Evolutionary conservation across 2,329 filamentous ascomycete genomes (phyloP).

Genomic region (Pleochaeta shiraiana): DNA sequence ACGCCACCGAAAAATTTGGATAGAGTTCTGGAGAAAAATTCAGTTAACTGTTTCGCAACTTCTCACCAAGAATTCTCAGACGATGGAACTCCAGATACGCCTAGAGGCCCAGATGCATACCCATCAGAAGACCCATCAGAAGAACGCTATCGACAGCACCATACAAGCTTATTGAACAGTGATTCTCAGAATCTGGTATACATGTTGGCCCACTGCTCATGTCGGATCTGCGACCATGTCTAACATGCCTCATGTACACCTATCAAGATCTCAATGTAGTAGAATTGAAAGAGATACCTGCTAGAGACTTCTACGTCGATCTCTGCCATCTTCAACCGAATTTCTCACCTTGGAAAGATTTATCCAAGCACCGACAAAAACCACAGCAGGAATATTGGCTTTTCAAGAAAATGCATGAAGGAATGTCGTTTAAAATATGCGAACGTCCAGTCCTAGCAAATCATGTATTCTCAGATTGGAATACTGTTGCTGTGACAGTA

Average conservation of each 20-base stretch:
- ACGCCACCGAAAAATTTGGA: not conserved
- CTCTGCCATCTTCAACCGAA: not conserved
- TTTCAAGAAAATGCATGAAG: not conserved
- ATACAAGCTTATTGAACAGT: not conserved
- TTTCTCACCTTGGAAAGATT: not conserved
- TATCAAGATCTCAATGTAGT: not conserved
- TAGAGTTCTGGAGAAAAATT: not conserved
- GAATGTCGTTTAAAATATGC: not conserved
- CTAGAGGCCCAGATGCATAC: not conserved
- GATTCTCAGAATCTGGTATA: not conserved
- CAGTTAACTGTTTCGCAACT: not conserved
- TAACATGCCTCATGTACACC: too few species aligned
- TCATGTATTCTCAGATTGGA: not conserved
- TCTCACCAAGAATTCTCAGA: not conserved
- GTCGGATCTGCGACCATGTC: too few species aligned
- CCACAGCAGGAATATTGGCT: constrained; percentile 1
- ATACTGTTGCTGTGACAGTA: not conserved
- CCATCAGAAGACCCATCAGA: not conserved
- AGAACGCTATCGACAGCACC: not conserved
- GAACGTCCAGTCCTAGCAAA: not conserved
- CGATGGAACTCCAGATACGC: not conserved
- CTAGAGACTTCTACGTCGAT: not conserved
- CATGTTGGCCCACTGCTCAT: too few species aligned
- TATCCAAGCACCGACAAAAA: not conserved
- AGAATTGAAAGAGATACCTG: not conserved